phyloP scores from a whole-genome alignment of 139 green algal species.

The Micromonas commoda region DNA sequence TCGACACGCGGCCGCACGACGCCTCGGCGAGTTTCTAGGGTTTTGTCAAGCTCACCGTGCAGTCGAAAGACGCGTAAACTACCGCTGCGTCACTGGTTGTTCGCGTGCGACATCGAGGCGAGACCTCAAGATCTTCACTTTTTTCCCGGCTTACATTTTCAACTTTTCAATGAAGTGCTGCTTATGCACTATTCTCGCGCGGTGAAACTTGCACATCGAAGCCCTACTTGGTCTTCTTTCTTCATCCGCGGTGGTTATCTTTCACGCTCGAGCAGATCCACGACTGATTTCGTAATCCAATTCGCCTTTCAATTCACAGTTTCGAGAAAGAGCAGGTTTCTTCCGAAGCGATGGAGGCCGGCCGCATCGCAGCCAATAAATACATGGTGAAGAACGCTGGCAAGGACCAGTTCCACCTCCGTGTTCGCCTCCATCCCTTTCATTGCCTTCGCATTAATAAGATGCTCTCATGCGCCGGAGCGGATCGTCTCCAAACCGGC shows the following conservation, averaged over 20 bases:
- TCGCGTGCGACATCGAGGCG: no score
- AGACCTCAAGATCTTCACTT: no score
- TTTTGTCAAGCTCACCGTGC: constrained; percentile 3
- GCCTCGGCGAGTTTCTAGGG: no score
- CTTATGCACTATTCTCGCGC: no score
- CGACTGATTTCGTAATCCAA: not conserved
- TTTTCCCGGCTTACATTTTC: no score
- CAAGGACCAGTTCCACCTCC: constrained; percentile 98
- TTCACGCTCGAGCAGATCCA: not conserved
- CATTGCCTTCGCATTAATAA: constrained; percentile 99
- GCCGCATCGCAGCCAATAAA: constrained; percentile 98
- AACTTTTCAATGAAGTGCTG: no score
- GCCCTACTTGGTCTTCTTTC: no score
- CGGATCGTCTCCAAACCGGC: constrained; percentile 97
- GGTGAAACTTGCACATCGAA: no score
- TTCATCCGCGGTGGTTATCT: not conserved
- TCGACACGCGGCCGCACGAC: no score
- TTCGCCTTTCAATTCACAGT: constrained; percentile 31
- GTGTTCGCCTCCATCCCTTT: constrained; percentile 96
- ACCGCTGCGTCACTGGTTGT: no score
- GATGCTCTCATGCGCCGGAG: constrained; percentile 99
- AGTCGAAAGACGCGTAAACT: no score
- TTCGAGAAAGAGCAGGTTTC: constrained; percentile 90
- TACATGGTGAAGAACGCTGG: constrained; percentile 97
- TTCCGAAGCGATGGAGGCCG: constrained; percentile 88